Evolutionary conservation across 129 eudicot species (phyloP), one percentile per base, ranked within the genome.

Genomic region (Silybum marianum): DNA sequence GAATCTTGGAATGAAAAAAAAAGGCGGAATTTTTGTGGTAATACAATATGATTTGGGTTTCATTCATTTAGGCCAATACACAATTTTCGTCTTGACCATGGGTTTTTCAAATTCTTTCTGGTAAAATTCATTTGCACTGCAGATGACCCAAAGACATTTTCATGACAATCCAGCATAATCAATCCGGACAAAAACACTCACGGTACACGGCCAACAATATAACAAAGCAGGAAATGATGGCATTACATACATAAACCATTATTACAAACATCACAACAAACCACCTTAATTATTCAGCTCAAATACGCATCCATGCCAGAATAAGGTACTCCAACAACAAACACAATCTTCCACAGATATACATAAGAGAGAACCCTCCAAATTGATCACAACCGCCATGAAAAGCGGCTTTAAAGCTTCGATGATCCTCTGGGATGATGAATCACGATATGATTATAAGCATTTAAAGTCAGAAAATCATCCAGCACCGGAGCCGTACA

Each of bases 381-480:
- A 78, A 26, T 2, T 32, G 54, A n/a, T 34, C 65, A 39, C 9
- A 3, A 4, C 66, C 18, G 28, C 69, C 58, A 2, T 0, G 6
- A 12, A 34, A 21, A 39, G 18, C 69, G 54, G 23, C n/a, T 54
- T 88, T 69, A 88, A 77, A 91, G 96, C 89, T 85, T 91, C 12
- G 97, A 90, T 42, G 92, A 51, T 67, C 91, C 86, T 78, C 69
- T 79, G 14, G 98, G 97, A 65, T 90, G 88, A 80, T 88, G 92
- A 72, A 90, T 84, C 65, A 94, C 93, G 42, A 94, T 94, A 32
- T 84, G 84, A 75, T 91, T 90, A 75, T 94, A 94, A 2, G 97
- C 98, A 77, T 90, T 89, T 6, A 88, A 81, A 2, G 98, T 91
- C 66, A 94, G 91, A 69, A 91, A 94, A 87, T 94, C 98, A 83